Conservation (phyloP, 2,329 filamentous ascomycete genomes). For the Pseudocercospora macadamiae region DNA sequence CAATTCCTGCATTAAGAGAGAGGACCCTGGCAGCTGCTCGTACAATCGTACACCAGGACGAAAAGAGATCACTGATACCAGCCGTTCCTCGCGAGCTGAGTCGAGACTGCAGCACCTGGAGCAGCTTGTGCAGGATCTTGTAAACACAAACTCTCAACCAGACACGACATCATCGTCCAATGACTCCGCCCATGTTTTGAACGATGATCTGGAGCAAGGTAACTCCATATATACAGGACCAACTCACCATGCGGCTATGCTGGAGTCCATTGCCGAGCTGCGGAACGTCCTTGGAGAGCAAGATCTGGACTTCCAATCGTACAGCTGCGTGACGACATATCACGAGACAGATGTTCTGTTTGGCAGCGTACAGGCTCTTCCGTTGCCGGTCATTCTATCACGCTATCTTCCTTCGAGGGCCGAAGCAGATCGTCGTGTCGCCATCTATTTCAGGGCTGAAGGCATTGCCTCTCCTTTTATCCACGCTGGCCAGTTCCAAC, state of each 20-base stretch:
- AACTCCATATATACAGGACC: conserved; percentile 15
- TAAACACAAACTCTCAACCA: not conserved
- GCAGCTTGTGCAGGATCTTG: conserved; percentile 13
- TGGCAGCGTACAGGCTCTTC: conserved; percentile 8
- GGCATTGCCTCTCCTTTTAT: conserved; percentile 22
- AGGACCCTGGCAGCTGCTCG: conserved; percentile 6
- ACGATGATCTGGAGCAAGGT: not conserved
- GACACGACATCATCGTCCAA: not conserved
- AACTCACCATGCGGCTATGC: conserved; percentile 24
- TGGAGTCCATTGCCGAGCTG: conserved; percentile 23
- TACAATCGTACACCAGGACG: conserved; percentile 5
- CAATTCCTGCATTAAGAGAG: conserved; percentile 11
- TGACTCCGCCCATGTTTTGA: not conserved
- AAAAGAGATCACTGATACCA: not conserved
- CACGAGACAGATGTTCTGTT: conserved; percentile 21
- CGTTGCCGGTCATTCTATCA: conserved; percentile 11
- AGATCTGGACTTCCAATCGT: conserved; percentile 2
- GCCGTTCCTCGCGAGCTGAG: conserved; percentile 8
- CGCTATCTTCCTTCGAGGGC: conserved; percentile 14
- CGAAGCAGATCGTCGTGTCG: conserved; percentile 19
- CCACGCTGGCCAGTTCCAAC: conserved; percentile 17
- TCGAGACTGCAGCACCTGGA: conserved; percentile 18
- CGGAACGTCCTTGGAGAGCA: conserved; percentile 16
- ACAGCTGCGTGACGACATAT: not conserved
- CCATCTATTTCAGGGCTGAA: conserved; percentile 20